These are phyloP conservation scores for Russula vinacea DNA, from an alignment of 768 basidiomycete genomes.

Conservation along the genomic window DNA sequence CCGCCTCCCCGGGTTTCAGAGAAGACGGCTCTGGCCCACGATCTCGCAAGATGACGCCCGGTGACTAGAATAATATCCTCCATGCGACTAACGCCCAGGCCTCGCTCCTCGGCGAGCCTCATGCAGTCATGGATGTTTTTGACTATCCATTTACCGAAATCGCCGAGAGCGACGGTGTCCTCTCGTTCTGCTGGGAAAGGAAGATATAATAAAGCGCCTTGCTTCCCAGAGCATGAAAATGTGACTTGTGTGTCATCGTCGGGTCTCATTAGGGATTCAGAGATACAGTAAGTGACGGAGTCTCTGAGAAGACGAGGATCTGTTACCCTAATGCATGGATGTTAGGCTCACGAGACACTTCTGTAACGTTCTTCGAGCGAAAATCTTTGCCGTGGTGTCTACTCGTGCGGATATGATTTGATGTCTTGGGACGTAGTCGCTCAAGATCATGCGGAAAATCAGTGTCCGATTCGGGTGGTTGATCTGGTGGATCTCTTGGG, in stretches of 20 bases:
- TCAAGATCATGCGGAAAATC: not conserved
- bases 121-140: not conserved
- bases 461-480: not conserved
- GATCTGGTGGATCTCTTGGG: not conserved
- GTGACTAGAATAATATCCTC: conserved; percentile 3
- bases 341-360: not conserved
- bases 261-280: not conserved
- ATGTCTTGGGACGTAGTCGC: not conserved
- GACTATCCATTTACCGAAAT: not conserved
- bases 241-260: not conserved
- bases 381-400: not conserved
- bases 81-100: not conserved
- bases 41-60: not conserved
- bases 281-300: not conserved
- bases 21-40: not conserved
- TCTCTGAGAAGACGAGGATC: too few relatives aligned
- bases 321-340: not conserved
- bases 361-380: not conserved
- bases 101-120: not conserved
- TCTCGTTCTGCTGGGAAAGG: not conserved
- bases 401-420: not conserved
- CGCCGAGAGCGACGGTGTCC: not conserved
- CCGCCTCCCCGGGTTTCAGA: not conserved
- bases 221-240: not conserved
- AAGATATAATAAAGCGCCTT: not conserved